Evolutionary conservation across 208 protist genomes (phyloP), one percentile per base, ranked within the genome.

Genomic region (Leishmania major): DNA sequence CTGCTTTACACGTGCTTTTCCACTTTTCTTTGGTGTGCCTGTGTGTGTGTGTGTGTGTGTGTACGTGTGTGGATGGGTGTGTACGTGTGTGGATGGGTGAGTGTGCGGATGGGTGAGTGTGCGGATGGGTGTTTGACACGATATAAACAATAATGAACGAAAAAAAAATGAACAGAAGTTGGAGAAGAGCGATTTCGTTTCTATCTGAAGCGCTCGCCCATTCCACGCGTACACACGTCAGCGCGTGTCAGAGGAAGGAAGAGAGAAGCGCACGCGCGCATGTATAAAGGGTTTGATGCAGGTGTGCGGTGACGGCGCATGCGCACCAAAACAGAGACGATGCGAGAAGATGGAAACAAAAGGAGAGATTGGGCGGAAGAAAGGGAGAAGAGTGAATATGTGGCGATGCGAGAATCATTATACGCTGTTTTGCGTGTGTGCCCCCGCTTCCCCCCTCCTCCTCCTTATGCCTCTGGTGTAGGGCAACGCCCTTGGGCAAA

Each of bases 311-410:
- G 40, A 10, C 25, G 67, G 67, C 8, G 67, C 25, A 49, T n/a
- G 40, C 40, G 7, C 67, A 72, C 31, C 67, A 72, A 55, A 28
- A 51, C 45, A 76, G 57, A 22, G 49, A 43, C 47, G 51, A 73
- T 53, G 19, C 4, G 78, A 67, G 22, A 37, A 77, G 19, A 75
- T 22, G 47, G 8, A 3, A 51, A 84, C 28, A 75, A 67, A 81
- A 19, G 51, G 60, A 83, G 15, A 64, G 40, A 15, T 5, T 43
- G 35, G 0, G 67, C 28, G 40, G 67, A 25, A 72, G 40, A 72
- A 5, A 47, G 22, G 67, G 40, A 25, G 22, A 72, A 72, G 67
- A 17, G 67, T n/a, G 17, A 31, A 22, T 47, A 72, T 28, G 35
- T 25, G 17, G 17, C 17, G 3, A 45, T 47, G 43, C 28, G 17